A percentile compares a stretch with the other conserved stretches of the same genome.
These are phyloP conservation scores for Magnaporthales sp. DNA, from an alignment of 2,329 filamentous ascomycete species.

Conservation along the genomic window DNA sequence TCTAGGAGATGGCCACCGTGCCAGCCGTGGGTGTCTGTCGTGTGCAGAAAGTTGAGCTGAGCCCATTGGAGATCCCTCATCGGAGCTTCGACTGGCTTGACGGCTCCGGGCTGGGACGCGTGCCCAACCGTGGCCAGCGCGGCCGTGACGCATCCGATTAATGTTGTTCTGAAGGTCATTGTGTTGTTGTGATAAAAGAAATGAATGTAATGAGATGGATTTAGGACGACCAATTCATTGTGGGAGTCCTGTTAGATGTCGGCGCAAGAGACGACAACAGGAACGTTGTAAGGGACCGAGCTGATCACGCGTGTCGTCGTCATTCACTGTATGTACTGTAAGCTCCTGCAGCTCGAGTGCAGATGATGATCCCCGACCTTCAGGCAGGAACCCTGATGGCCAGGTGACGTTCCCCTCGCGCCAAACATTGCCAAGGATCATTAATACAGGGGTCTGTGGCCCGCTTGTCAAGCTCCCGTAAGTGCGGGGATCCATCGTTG, in stretches of 20 bases:
- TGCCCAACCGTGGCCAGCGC: conserved; percentile 21
- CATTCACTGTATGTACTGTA: not conserved
- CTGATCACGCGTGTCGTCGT: not conserved
- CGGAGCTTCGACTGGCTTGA: conserved; percentile 68
- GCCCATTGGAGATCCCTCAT: conserved; percentile 82
- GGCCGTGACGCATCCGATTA: conserved; percentile 28
- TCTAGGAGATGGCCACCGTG: conserved; percentile 88
- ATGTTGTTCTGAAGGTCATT: conserved; percentile 9
- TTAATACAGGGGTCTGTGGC: not conserved
- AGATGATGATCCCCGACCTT: not conserved
- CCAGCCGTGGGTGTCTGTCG: conserved; percentile 95
- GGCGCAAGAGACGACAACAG: not conserved
- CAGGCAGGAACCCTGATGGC: conserved; percentile 1
- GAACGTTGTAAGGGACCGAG: not conserved
- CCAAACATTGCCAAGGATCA: not conserved
- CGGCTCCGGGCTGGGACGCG: conserved; percentile 68
- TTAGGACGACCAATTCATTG: not conserved
- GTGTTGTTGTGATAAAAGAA: not conserved
- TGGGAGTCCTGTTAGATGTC: not conserved
- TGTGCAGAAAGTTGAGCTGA: conserved; percentile 96
- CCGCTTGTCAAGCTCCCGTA: not conserved
- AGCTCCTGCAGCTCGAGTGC: not conserved
- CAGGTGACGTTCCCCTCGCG: not conserved
- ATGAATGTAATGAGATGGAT: not conserved
- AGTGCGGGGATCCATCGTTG: not conserved